Evolutionary conservation across 345 rosid species (phyloP).

Genomic region (Pistacia integerrima): DNA sequence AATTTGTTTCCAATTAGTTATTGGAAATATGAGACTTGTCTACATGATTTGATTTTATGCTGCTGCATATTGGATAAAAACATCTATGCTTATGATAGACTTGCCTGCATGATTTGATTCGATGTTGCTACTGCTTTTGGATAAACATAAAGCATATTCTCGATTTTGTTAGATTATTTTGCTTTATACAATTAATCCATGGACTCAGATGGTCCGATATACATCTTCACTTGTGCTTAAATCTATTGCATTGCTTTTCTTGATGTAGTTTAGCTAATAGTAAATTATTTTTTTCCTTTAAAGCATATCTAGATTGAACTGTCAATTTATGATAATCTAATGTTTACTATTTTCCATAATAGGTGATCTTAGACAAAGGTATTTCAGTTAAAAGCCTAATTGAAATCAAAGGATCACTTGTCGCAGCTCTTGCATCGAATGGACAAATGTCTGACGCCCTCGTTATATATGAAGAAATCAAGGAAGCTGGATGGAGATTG

Average conservation of each 20-base stretch:
- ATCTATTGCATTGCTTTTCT: background rate
- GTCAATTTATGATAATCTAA: background rate
- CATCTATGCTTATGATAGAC: background rate
- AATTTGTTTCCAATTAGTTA: background rate
- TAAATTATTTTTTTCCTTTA: background rate
- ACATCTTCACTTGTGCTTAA: background rate
- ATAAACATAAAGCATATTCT: no score
- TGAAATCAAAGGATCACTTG: conserved; percentile 67
- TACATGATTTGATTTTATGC: conserved; percentile 6
- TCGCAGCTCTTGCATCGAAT: conserved; percentile 67
- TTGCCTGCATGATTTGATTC: no score
- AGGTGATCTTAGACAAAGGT: conserved; percentile 59
- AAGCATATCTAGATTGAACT: background rate
- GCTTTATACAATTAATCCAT: no score
- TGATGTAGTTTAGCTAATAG: background rate
- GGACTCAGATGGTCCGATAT: background rate
- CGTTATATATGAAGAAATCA: conserved; percentile 59
- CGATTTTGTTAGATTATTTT: no score
- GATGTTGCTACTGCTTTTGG: no score
- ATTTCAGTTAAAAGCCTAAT: conserved; percentile 42
- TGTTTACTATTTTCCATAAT: conserved; percentile 15
- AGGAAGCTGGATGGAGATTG: conserved; percentile 43
- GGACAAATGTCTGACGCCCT: conserved; percentile 73
- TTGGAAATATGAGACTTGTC: background rate
- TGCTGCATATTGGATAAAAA: background rate